These are phyloP conservation scores for Blastocystis sp. DNA, from an alignment of 352 stramenopile genomes.

Conservation along the genomic window DNA sequence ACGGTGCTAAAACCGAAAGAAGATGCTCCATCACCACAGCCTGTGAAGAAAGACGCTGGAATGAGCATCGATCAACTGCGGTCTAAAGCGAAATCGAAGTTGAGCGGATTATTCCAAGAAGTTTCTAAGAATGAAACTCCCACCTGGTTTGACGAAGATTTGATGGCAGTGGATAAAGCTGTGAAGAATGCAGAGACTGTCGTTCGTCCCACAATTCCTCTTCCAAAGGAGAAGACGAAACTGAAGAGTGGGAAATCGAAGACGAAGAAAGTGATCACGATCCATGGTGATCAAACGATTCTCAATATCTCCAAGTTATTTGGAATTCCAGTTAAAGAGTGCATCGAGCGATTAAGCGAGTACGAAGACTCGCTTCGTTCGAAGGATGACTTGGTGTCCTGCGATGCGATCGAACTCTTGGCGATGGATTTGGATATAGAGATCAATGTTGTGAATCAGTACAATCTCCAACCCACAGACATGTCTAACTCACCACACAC, in stretches of 20 bases:
- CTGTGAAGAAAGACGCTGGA: background rate
- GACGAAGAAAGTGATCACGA: conserved; percentile 13
- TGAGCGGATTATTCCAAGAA: background rate
- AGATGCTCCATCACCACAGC: background rate
- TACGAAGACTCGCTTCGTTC: background rate
- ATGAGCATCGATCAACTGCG: background rate
- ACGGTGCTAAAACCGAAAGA: background rate
- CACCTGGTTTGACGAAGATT: background rate
- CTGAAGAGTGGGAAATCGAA: background rate
- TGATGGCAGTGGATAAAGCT: background rate
- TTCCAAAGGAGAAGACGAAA: background rate
- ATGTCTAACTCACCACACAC: background rate
- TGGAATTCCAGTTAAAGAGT: conserved; percentile 7
- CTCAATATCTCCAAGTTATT: background rate
- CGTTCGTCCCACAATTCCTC: background rate
- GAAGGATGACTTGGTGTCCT: conserved; percentile 30
- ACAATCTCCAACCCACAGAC: conserved; percentile 49
- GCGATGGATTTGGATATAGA: conserved; percentile 50
- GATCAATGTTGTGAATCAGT: conserved; percentile 8
- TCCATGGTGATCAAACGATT: background rate
- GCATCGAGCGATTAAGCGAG: background rate
- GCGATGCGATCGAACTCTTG: conserved; percentile 23
- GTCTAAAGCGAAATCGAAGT: background rate
- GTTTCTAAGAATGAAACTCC: background rate
- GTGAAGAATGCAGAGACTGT: background rate